Evolutionary conservation across 306 rosid genomes (phyloP).

Genomic region (Fragaria vesca): DNA sequence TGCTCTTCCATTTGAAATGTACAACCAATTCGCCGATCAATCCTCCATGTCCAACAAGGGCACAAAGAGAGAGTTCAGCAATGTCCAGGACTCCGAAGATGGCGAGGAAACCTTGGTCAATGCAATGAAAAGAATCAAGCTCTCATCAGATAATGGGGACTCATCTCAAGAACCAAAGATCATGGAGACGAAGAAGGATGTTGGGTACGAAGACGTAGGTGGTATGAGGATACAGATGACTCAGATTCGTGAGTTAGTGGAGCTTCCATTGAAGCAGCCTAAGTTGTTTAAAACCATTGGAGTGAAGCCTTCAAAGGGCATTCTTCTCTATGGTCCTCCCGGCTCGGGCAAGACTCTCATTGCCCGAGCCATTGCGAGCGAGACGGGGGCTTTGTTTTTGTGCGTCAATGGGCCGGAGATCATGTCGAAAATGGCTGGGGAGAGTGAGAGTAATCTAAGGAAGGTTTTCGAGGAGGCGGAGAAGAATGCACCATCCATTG

Average conservation of each 20-base stretch:
- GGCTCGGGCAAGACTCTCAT: not conserved
- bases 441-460: constrained; percentile 1
- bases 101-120: not conserved
- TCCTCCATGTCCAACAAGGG: not conserved
- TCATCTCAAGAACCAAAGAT: not conserved
- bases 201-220: not conserved
- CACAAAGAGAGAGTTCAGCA: not conserved
- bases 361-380: not conserved
- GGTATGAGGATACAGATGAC: not conserved
- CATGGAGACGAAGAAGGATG: not conserved
- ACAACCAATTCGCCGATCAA: not conserved
- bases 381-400: not conserved
- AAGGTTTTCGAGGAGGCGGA: constrained; percentile 2
- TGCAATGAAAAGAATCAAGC: constrained; percentile 1
- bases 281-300: not conserved
- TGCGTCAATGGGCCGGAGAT: not conserved
- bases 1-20: not conserved
- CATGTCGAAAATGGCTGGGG: constrained; percentile 2
- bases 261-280: not conserved
- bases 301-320: constrained; percentile 4
- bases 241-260: constrained; percentile 1
- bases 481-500: not conserved
- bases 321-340: not conserved
- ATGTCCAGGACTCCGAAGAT: not conserved
- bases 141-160: not conserved